A percentile compares a stretch with the other conserved stretches of the same genome.
Evolutionary conservation across 768 basidiomycete genomes (phyloP).

Genomic region (Chalciporus pseudorubinellus): DNA sequence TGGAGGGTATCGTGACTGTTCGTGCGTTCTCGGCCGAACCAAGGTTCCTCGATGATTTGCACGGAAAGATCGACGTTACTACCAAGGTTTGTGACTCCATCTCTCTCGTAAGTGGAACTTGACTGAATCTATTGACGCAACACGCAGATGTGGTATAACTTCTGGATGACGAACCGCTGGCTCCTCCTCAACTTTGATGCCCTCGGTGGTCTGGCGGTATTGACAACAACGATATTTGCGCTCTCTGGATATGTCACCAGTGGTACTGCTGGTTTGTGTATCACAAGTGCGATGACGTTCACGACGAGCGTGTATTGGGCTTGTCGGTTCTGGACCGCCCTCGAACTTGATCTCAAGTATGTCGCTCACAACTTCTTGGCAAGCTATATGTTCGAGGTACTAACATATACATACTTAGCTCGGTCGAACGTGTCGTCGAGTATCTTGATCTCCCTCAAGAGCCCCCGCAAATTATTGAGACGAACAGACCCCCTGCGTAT

Average conservation of each 20-base stretch:
- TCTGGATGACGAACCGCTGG: constrained; percentile 92
- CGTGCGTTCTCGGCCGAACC: constrained; percentile 85
- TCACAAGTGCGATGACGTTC: constrained; percentile 70
- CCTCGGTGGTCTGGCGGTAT: constrained; percentile 69
- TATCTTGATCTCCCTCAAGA: constrained; percentile 90
- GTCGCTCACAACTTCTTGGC: constrained; percentile 23
- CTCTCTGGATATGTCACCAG: constrained; percentile 58
- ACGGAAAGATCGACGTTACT: constrained; percentile 72
- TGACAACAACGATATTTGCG: constrained; percentile 75
- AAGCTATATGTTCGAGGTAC: background rate
- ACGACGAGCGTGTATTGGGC: constrained; percentile 52
- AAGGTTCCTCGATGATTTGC: constrained; percentile 72
- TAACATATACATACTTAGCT: constrained; percentile 41
- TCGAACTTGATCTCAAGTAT: constrained; percentile 76
- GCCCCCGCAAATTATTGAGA: constrained; percentile 72
- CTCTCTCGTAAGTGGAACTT: background rate
- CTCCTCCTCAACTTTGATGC: constrained; percentile 79
- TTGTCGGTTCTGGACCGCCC: constrained; percentile 48
- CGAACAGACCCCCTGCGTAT: constrained; percentile 79
- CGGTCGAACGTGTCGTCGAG: constrained; percentile 89
- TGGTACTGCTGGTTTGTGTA: constrained; percentile 69
- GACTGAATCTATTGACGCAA: background rate
- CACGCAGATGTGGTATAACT: constrained; percentile 70
- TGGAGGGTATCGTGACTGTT: constrained; percentile 91
- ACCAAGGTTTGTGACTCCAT: constrained; percentile 52